Conservation (phyloP, 345 rosid species). For the Brassica rapa region DNA sequence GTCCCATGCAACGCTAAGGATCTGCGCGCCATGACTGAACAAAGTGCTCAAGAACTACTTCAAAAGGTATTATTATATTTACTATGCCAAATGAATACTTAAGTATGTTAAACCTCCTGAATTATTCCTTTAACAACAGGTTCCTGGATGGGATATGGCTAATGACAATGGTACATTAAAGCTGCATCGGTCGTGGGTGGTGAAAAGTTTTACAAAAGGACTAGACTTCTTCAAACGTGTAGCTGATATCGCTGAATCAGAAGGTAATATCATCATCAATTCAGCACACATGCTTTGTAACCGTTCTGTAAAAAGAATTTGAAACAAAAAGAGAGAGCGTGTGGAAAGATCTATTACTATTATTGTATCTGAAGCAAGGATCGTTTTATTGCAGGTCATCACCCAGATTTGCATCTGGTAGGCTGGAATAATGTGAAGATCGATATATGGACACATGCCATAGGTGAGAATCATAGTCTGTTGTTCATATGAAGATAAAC, state of each 20-base stretch:
- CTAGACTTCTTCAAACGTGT: slow-evolving; percentile 76
- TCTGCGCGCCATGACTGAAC: slow-evolving; percentile 74
- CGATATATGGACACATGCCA: slow-evolving; percentile 94
- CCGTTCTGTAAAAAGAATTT: not conserved
- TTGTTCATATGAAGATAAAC: slow-evolving; percentile 14
- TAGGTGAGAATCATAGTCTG: slow-evolving; percentile 57
- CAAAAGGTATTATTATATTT: slow-evolving; percentile 48
- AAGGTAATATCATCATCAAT: slow-evolving; percentile 50
- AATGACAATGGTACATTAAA: slow-evolving; percentile 69
- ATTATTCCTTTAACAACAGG: slow-evolving; percentile 41
- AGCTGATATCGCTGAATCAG: slow-evolving; percentile 81
- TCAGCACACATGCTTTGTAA: not conserved
- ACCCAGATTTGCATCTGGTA: slow-evolving; percentile 95
- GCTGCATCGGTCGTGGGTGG: slow-evolving; percentile 68
- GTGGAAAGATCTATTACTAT: not conserved
- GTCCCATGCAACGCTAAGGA: slow-evolving; percentile 89
- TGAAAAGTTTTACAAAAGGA: slow-evolving; percentile 81
- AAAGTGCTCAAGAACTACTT: slow-evolving; percentile 59
- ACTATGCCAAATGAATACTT: not conserved
- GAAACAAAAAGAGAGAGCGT: not conserved
- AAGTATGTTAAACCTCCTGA: slow-evolving; percentile 1
- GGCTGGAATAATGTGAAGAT: slow-evolving; percentile 93
- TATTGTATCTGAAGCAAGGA: slow-evolving; percentile 10
- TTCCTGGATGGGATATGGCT: slow-evolving; percentile 76
- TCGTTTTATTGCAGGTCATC: slow-evolving; percentile 70